These are phyloP conservation scores for Orbilia quercus DNA, from an alignment of 2,329 filamentous ascomycete genomes.

Conservation along the genomic window DNA sequence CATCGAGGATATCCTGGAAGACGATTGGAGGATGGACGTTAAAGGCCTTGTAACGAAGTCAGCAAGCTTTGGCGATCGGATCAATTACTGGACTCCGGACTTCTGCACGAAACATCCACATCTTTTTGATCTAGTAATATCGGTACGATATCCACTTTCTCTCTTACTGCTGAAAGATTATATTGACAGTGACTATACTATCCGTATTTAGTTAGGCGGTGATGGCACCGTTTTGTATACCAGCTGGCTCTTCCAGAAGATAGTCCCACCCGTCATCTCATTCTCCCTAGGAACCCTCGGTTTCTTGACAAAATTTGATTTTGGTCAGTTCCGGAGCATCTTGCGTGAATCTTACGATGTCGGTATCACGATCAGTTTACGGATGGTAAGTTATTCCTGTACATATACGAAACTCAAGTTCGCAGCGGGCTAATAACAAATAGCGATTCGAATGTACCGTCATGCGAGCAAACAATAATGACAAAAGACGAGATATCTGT, in stretches of 20 bases:
- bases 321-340: constrained; percentile 76
- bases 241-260: constrained; percentile 94
- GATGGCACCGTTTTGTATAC: constrained; percentile 98
- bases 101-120: constrained; percentile 83
- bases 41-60: constrained; percentile 75
- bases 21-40: constrained; percentile 78
- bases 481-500: constrained; percentile 70
- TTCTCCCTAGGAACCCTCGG: constrained; percentile 92
- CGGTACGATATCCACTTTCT: constrained; percentile 65
- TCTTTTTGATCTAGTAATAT: constrained; percentile 92
- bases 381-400: constrained; percentile 66
- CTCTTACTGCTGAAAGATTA: not conserved
- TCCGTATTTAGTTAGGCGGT: constrained; percentile 73
- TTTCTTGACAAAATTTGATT: constrained; percentile 97
- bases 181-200: constrained; percentile 5
- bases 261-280: constrained; percentile 91
- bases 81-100: constrained; percentile 85
- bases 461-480: constrained; percentile 59
- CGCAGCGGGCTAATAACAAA: not conserved
- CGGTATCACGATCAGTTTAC: constrained; percentile 87
- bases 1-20: constrained; percentile 79
- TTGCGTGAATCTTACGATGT: constrained; percentile 77
- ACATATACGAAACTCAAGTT: not conserved
- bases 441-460: constrained; percentile 57
- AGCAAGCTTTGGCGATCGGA: constrained; percentile 68